These are phyloP conservation scores for Musa balbisiana DNA, from an alignment of 202 grass and related monocot species.

Conservation along the genomic window DNA sequence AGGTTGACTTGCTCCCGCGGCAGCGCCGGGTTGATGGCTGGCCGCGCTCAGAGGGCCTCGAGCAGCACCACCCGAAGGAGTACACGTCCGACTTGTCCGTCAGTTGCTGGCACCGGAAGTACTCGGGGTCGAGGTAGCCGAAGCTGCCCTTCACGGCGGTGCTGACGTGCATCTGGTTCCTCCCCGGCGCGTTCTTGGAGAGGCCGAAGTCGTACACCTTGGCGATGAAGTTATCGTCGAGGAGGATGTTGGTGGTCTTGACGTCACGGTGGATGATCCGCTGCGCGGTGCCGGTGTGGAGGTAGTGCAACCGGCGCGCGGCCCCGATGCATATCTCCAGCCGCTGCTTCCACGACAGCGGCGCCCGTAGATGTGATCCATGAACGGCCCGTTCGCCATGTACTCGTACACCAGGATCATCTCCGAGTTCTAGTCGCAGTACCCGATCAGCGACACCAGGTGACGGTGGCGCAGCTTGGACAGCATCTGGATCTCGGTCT, in stretches of 20 bases:
- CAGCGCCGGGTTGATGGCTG: conserved; percentile 70
- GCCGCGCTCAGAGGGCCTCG: conserved; percentile 63
- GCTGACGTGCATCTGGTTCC: conserved; percentile 15
- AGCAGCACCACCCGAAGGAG: conserved; percentile 89
- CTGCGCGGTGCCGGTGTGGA: conserved; percentile 18
- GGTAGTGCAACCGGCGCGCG: conserved; percentile 9
- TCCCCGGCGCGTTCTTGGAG: conserved; percentile 40
- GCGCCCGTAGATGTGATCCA: conserved; percentile 3
- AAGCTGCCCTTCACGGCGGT: conserved; percentile 17
- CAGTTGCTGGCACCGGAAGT: conserved; percentile 90
- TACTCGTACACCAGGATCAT: conserved; percentile 46
- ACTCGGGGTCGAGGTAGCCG: conserved; percentile 85
- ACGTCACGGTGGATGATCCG: conserved; percentile 84
- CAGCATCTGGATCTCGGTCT: conserved; percentile 93
- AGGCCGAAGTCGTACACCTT: conserved; percentile 82
- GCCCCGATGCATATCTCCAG: conserved; percentile 18
- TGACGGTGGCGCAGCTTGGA: conserved; percentile 85
- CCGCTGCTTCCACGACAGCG: conserved; percentile 11
- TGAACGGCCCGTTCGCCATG: conserved; percentile 17
- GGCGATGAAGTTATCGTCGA: conserved; percentile 70
- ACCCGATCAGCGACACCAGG: conserved; percentile 17
- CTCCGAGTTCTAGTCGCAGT: conserved; percentile 86
- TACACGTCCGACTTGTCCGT: conserved; percentile 96
- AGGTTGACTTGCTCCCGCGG: conserved; percentile 84
- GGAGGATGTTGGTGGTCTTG: conserved; percentile 87